Conservation (phyloP, 805 yeast species). For the Blastobotrys chiropterorum region DNA sequence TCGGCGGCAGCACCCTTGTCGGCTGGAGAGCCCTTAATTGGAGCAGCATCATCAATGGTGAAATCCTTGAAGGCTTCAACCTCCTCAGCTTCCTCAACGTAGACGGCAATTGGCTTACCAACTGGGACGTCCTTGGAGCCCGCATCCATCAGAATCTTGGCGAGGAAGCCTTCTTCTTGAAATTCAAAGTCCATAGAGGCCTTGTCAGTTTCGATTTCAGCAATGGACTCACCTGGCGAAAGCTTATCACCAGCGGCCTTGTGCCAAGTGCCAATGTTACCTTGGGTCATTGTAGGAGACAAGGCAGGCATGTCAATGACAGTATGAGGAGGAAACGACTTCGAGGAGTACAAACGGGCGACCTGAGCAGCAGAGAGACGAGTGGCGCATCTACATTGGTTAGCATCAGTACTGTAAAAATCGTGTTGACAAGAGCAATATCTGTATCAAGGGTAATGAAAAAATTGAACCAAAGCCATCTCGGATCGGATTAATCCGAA, state of each 20-base stretch:
- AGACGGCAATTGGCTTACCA: constrained; percentile 94
- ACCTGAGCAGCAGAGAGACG: constrained; percentile 17
- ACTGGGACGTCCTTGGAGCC: constrained; percentile 90
- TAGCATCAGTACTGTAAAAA: neutral
- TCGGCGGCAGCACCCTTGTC: constrained; percentile 36
- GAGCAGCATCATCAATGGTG: constrained; percentile 66
- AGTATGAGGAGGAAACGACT: constrained; percentile 70
- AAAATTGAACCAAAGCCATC: no score
- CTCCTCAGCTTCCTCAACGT: constrained; percentile 78
- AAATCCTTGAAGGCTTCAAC: constrained; percentile 85
- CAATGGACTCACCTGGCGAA: constrained; percentile 87
- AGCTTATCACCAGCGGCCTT: constrained; percentile 85
- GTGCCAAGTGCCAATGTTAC: constrained; percentile 84
- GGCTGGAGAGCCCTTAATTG: constrained; percentile 39
- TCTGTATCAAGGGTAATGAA: no score
- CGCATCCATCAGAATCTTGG: constrained; percentile 75
- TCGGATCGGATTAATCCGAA: neutral
- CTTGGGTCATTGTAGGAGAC: constrained; percentile 99
- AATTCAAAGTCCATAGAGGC: constrained; percentile 98
- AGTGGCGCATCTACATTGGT: constrained; percentile 6
- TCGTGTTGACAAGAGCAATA: neutral
- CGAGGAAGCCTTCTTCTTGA: constrained; percentile 92
- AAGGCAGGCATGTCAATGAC: constrained; percentile 97
- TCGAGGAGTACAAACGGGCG: constrained; percentile 34
- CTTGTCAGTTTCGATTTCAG: constrained; percentile 96